Base-by-base conservation (phyloP, 2,329 filamentous ascomycete species). In the Alternaria ventricosa region DNA sequence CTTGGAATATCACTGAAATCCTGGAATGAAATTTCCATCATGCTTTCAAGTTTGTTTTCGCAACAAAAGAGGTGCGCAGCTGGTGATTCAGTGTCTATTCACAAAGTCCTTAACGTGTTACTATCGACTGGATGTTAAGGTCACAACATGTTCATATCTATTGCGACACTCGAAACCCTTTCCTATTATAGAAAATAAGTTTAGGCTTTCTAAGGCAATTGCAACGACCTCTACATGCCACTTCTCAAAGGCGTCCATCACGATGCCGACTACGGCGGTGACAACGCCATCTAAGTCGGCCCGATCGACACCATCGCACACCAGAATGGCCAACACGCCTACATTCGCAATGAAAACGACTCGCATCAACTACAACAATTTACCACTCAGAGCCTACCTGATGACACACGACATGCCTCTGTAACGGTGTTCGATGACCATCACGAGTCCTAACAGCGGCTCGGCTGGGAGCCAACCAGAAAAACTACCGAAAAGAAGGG, bases 391-490 rank as follows among this genome's bases (percentile, higher is more conserved):
- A 1, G 20, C 3, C 6, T 18, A 22, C 1, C 5, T 27, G 33
- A 44, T 11, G 15, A 43, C 4, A 18, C n/a, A 15, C 22, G 6
- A 28, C 41, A 33, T 28, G 33, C 18, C 4, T 28, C 18, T 15
- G 27, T 18, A 20, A 18, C 4, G 30, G 30, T 43, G 49, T 30
- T 47, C 25, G 49, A 41, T 53, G 30, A 53, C 49, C 2, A 53
- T 53, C 33, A 53, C 30, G 30, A 53, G 30, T 41, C 20, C 28
- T 36, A 23, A 23, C 28, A 53, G 7, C n/a, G 23, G 51, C 46
- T 59, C 61, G 63, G 57, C 43, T 61, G 46, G 50, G 44, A 45
- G 27, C 67, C 65, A 70, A 68, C 67, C 61, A 67, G 20, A 36
- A 41, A 45, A 13, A 28, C 36, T 22, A 57, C 65, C 57, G 68